phyloP scores from a whole-genome alignment of 306 rosid genomes.

The Cucumis melo region DNA sequence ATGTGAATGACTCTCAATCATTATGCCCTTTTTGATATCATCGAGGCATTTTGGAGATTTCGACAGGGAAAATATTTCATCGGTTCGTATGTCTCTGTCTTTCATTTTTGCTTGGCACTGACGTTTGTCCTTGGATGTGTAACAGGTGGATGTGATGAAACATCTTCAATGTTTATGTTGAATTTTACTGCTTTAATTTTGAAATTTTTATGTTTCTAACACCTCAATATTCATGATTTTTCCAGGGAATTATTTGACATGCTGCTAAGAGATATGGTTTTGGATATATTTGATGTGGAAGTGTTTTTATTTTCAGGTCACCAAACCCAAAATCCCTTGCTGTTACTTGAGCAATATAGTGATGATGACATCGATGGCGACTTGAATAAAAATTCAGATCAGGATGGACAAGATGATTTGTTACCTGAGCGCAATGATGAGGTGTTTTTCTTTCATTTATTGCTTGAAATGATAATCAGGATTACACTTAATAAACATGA shows the following conservation, averaged over 20 bases:
- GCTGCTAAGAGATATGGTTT: constrained; percentile 7
- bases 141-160: constrained; percentile 65
- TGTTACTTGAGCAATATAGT: constrained; percentile 89
- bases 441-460: constrained; percentile 25
- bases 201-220: constrained; percentile 8
- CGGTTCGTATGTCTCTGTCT: constrained; percentile 97
- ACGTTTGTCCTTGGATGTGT: constrained; percentile 42
- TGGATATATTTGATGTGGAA: constrained; percentile 27
- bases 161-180: constrained; percentile 28
- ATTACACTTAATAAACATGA: neutral
- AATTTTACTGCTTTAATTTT: constrained; percentile 14
- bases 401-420: constrained; percentile 23
- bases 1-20: constrained; percentile 52
- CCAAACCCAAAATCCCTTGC: constrained; percentile 64
- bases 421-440: constrained; percentile 26
- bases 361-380: constrained; percentile 69
- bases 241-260: constrained; percentile 3
- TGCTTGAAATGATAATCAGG: neutral
- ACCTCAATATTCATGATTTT: constrained; percentile 3
- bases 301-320: constrained; percentile 50
- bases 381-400: constrained; percentile 25
- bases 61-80: constrained; percentile 46
- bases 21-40: constrained; percentile 46
- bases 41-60: constrained; percentile 58
- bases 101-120: constrained; percentile 50